Conservation (phyloP, 805 yeast genomes). For the Saturnispora bothae region DNA sequence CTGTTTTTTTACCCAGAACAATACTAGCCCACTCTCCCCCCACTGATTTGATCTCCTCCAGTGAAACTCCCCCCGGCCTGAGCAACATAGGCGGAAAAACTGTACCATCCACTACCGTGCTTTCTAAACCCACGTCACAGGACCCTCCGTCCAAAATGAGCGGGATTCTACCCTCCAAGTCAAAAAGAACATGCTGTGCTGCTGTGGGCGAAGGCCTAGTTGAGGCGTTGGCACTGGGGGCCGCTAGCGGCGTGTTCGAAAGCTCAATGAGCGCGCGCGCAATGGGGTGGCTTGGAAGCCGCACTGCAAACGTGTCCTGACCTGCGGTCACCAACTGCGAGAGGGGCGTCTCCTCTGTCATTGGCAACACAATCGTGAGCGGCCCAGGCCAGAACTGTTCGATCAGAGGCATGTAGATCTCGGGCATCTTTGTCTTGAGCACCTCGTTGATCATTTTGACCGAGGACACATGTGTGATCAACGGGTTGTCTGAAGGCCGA, state of each 20-base stretch:
- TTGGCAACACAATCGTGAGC: constrained; percentile 72
- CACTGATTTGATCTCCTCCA: constrained; percentile 54
- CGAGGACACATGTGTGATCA: constrained; percentile 83
- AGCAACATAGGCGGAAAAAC: constrained; percentile 75
- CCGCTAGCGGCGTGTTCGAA: constrained; percentile 86
- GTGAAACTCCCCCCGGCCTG: constrained; percentile 88
- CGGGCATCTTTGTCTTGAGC: constrained; percentile 54
- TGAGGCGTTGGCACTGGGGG: constrained; percentile 96
- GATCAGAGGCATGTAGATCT: constrained; percentile 52
- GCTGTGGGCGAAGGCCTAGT: constrained; percentile 89
- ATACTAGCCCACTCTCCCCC: constrained; percentile 60
- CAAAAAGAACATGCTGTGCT: constrained; percentile 78
- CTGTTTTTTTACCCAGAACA: constrained; percentile 52
- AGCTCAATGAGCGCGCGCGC: constrained; percentile 84
- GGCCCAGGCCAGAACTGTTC: constrained; percentile 94
- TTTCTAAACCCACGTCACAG: constrained; percentile 82
- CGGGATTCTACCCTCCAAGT: constrained; percentile 72
- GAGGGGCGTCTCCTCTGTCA: constrained; percentile 36
- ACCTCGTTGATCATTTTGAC: constrained; percentile 55
- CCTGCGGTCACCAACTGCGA: constrained; percentile 75
- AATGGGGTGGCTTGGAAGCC: constrained; percentile 78
- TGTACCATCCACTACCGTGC: constrained; percentile 89
- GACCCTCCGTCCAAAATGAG: constrained; percentile 84
- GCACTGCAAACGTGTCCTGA: constrained; percentile 84
- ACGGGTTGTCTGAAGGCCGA: constrained; percentile 91